Base-by-base conservation (phyloP, 345 rosid genomes). In the Eucalyptus camaldulensis region DNA sequence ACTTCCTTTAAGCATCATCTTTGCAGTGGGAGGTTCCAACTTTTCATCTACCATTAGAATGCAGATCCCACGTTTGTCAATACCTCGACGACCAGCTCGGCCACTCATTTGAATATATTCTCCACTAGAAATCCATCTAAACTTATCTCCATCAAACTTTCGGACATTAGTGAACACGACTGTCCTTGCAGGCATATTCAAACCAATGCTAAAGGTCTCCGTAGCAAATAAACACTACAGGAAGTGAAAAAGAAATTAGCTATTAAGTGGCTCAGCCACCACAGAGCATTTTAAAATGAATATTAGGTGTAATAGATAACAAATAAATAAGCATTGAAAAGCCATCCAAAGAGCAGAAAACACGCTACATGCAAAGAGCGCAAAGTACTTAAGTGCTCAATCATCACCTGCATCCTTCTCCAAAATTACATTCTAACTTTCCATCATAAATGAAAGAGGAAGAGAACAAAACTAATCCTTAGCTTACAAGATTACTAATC, bases 101-200 rank as follows among this genome's bases (percentile, higher is more conserved):
- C 99, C 99, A 91, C 99, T 98, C 99, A 98, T 98, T 88, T 98
- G 99, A 89, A 97, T 95, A 91, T 98, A 98, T 91, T 97, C 99
- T 90, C 99, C 99, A 92, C 99, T 96, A 51, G 99, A 93, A 93
- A 98, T 92, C 99, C 99, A 98, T 92, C 99, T 94, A 91, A 98
- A 98, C 93, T 98, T 98, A 93, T 97, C 98, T 58, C 99, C 99
- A 90, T 98, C 99, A 91, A 97, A 98, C 94, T 98, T 97, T 87
- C 99, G 97, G 85, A 97, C 99, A 95, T 96, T 98, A 90, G 99
- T 97, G 91, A 98, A 98, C 19, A 98, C 99, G 87, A 98, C 98
- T 49, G 99, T 98, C 93, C 97, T 98, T 90, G 99, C 99, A 85
- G 99, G 99, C 99, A 98, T 98, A 94, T 98, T 98, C 91, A 98